Percentiles rank a stretch among this genome's conserved stretches.
Conservation (phyloP, 23 red algal genomes). For the Agarophyton chilense region DNA sequence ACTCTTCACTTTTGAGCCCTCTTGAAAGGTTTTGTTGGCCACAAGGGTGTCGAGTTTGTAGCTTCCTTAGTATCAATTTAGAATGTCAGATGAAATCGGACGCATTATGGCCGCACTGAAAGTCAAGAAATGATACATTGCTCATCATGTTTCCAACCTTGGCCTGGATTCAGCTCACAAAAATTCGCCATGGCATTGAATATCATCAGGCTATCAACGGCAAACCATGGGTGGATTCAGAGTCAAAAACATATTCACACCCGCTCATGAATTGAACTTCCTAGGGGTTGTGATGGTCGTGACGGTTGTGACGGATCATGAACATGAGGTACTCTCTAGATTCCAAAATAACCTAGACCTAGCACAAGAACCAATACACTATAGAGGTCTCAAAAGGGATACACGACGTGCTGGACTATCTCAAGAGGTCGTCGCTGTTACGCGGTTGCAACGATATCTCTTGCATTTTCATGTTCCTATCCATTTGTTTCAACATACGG, state of each 20-base stretch:
- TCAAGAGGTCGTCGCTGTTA: neutral
- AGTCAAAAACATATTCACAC: neutral
- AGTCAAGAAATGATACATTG: neutral
- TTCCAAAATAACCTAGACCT: neutral
- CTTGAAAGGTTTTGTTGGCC: too few species aligned
- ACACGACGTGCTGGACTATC: neutral
- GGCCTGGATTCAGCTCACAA: neutral
- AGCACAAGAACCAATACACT: too few species aligned
- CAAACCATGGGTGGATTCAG: neutral
- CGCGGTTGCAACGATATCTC: too few species aligned
- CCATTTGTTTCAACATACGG: too few species aligned
- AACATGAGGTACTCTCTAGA: neutral
- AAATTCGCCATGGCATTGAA: neutral
- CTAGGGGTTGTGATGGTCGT: neutral
- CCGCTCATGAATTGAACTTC: neutral
- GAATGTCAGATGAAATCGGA: neutral
- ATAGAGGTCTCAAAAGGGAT: neutral
- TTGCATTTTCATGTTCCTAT: too few species aligned
- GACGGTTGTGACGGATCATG: neutral
- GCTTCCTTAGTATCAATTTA: neutral
- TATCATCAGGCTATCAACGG: too few species aligned
- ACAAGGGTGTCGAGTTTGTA: too few species aligned
- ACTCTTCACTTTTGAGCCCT: too few species aligned
- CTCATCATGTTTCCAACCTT: conserved; percentile 19
- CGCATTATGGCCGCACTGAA: neutral